Base-by-base conservation (phyloP, 2,329 filamentous ascomycete genomes). In the Thelonectria rubi region DNA sequence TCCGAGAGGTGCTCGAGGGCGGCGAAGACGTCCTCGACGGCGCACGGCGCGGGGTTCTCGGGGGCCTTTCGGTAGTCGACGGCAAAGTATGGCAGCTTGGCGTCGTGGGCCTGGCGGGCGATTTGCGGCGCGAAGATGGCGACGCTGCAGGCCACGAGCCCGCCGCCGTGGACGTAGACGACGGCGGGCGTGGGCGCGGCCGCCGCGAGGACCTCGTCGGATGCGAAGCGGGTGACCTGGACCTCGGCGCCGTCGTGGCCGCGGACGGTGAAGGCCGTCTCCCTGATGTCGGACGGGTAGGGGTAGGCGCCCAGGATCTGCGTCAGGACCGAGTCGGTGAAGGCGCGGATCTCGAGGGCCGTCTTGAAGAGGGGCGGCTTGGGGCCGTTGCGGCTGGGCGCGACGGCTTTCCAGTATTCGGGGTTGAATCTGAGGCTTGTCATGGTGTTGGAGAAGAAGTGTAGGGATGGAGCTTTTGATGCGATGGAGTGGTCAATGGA, bases 21-120 rank as follows among this genome's bases (percentile, higher is more conserved):
- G 0, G 72, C 72, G 60, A 78, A 78, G 53, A 72, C 72, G 60
- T 82, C 80, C 45, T 78, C 74, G 0, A 76, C 64, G 0, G 73
- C 74, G 0, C 67, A 67, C 0, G 80, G 78, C 11, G 75, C 75
- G 1, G 69, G 73, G 24, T 77, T 60, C 59, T 83, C 81, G 0
- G 81, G 81, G 0, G 80, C 76, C 0, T 80, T 72, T 2, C 80
- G 75, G 66, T 81, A 83, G 18, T 81, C 77, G 17, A 81, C 69
- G 0, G 72, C 72, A 43, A 79, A 72, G 32, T 78, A 68, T 6
- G 74, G 75, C 1, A 81, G 69, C 2, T 74, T 71, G 1, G 73
- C 69, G 1, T 62, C 54, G 5, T 53, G 43, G 2, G 74, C 75
- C 14, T 72, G 67, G 10, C 47, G 47, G 3, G 74, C 64, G 20